Base-by-base conservation (phyloP, 179 eudicot genomes). In the Carnegiea gigantea region DNA sequence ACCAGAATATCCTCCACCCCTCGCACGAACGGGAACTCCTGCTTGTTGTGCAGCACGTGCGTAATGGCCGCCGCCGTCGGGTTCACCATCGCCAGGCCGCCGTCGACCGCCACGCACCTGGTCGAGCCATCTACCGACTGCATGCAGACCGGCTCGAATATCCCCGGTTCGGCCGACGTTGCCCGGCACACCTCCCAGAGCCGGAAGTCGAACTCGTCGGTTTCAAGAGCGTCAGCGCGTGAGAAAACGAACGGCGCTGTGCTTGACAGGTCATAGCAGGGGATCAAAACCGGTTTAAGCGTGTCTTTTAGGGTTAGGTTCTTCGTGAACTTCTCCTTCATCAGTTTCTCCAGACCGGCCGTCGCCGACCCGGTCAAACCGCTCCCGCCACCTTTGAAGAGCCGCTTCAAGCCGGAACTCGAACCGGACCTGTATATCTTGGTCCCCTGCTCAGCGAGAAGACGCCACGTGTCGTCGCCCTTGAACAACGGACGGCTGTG, bases 61-160 rank as follows among this genome's bases (percentile, higher is more conserved):
- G 98, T 95, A 5, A 95, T 93, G 5, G 98, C 98, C 67, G 97
- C 98, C 26, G 95, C 93, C 26, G 98, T 87, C 28, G 98, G 98
- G 86, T 95, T 95, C 26, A 85, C 88, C 93, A 95, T 90, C 38
- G 93, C 92, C 44, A 95, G 59, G 0, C 95, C 97, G 1, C 98
- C 98, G 49, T 91, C 93, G 1, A 93, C 91, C 38, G 91, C 98
- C 64, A 93, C 84, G 81, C 98, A 93, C 80, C 89, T 70, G 2
- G 93, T 93, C 77, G 82, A 64, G 1, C 94, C 94, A 78, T 95
- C 93, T 1, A 88, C 83, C 0, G 98, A 95, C 8, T 73, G 79
- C 94, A 95, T 87, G 23, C 78, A 21, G 0, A 92, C 95, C 83
- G 98, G 98, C 5, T 86, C 90, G 75, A 88, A 89, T 12, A 84